Conservation (phyloP, 352 stramenopile genomes). For the Globisporangium okanoganense region DNA sequence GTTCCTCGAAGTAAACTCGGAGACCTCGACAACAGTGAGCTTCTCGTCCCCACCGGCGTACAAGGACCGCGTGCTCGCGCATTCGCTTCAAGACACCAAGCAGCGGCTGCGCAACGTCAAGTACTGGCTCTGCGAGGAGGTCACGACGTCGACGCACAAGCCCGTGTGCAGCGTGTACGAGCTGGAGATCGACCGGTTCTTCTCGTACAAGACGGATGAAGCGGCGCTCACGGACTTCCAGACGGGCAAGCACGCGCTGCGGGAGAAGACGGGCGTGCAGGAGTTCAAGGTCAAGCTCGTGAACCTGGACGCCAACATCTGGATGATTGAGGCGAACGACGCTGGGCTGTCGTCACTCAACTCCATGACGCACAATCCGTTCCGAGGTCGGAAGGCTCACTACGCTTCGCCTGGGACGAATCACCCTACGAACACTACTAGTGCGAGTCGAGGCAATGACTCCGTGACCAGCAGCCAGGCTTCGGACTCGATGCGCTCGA, state of each 20-base stretch:
- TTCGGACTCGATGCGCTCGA: constrained; percentile 12
- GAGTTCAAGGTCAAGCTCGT: constrained; percentile 52
- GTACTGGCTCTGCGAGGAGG: constrained; percentile 50
- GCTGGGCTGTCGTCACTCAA: not conserved
- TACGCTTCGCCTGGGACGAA: not conserved
- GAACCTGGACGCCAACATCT: constrained; percentile 58
- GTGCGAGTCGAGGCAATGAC: constrained; percentile 4
- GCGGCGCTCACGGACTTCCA: constrained; percentile 17
- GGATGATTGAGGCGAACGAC: constrained; percentile 23
- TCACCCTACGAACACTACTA: not conserved
- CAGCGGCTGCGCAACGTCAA: constrained; percentile 31
- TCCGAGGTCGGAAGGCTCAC: not conserved
- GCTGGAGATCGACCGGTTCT: constrained; percentile 52
- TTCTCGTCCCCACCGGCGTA: constrained; percentile 40
- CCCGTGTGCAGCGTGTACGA: constrained; percentile 47
- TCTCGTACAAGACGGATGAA: constrained; percentile 36
- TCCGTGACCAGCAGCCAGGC: constrained; percentile 10
- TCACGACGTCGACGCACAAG: constrained; percentile 45
- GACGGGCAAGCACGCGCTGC: constrained; percentile 26
- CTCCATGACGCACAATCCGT: constrained; percentile 4
- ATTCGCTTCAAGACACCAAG: constrained; percentile 43
- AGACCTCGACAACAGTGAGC: constrained; percentile 7
- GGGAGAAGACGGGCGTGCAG: constrained; percentile 36
- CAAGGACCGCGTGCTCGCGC: constrained; percentile 62
- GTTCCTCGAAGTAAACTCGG: constrained; percentile 39